Evolutionary conservation across 192 early-diverging fungal genomes (phyloP), one percentile per base, ranked within the genome.

Genomic region (Neocallimastix lanati): DNA sequence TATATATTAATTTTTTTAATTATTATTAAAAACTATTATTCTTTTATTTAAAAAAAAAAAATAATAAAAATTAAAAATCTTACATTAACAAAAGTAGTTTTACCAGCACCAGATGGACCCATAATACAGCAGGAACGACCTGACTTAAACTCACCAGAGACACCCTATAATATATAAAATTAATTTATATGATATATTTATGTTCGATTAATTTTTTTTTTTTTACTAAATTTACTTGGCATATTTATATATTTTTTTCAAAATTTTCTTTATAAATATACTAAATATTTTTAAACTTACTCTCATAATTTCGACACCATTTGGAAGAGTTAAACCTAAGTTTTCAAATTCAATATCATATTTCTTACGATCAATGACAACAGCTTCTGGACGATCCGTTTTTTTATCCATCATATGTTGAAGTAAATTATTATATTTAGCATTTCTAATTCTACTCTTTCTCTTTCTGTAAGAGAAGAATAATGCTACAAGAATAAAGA

Each of bases 61-160:
- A 29, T 28, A 29, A 28, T 76, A 82, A 81, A 77, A 82, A 82
- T 15, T 30, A 33, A n/a, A 15, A 29, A 12, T 14, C 29, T 29
- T 82, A 77, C 29, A 29, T 67, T 78, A 28, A 80, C 77, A 79
- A 79, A 28, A 12, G 92, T 95, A 13, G 94, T 92, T 85, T 96
- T 97, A 38, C 96, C 96, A 13, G 95, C 93, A 18, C 96, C 96
- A 29, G 91, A 93, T 4, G 94, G 94, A 0, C 96, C 97, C 90
- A 97, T 97, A 27, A 99, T 91, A 2, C 91, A 90, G 28, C 89
- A 92, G 12, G 87, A 84, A 29, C 89, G 83, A 13, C 88, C 88
- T 18, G 83, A 78, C n/a, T 81, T 78, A 27, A 93, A 82, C 9
- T 77, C 77, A 28, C 92, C 92, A 1, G 87, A 87, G 14, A 93